These are phyloP conservation scores for Aspergillus sclerotiicarbonarius DNA, from an alignment of 495 filamentous ascomycete species.

Conservation along the genomic window DNA sequence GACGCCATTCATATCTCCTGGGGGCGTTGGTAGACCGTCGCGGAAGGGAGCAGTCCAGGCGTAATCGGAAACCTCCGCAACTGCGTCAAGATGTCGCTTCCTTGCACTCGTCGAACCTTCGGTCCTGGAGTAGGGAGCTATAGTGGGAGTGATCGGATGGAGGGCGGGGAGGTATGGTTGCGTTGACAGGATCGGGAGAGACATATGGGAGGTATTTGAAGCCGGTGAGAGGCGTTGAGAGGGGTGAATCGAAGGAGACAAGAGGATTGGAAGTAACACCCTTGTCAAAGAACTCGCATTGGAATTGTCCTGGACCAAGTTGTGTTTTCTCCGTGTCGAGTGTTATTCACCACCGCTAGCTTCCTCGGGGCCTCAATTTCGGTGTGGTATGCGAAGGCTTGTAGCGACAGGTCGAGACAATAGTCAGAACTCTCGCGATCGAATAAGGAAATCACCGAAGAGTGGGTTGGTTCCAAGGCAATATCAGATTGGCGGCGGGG, in stretches of 20 bases:
- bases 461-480: conserved; percentile 4
- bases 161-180: conserved; percentile 28
- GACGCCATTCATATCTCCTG: conserved; percentile 49
- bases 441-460: conserved; percentile 5
- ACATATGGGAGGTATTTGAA: conserved; percentile 31
- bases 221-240: background rate
- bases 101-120: conserved; percentile 22
- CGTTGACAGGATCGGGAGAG: conserved; percentile 30
- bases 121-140: conserved; percentile 15
- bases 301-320: conserved; percentile 6
- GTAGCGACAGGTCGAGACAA: background rate
- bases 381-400: conserved; percentile 2
- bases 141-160: conserved; percentile 29
- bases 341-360: background rate
- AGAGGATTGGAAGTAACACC: conserved; percentile 3
- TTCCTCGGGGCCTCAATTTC: background rate
- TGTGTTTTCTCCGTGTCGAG: conserved; percentile 3
- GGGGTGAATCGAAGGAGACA: conserved; percentile 1
- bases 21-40: conserved; percentile 52
- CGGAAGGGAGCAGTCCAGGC: conserved; percentile 41
- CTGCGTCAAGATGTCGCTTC: conserved; percentile 19
- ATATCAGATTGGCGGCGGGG: conserved; percentile 12
- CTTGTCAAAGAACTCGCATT: conserved; percentile 21
- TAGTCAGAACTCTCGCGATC: conserved; percentile 6
- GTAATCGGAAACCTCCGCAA: conserved; percentile 20